Evolutionary conservation across 495 filamentous ascomycete genomes (phyloP).

Genomic region (Cryomyces minteri): DNA sequence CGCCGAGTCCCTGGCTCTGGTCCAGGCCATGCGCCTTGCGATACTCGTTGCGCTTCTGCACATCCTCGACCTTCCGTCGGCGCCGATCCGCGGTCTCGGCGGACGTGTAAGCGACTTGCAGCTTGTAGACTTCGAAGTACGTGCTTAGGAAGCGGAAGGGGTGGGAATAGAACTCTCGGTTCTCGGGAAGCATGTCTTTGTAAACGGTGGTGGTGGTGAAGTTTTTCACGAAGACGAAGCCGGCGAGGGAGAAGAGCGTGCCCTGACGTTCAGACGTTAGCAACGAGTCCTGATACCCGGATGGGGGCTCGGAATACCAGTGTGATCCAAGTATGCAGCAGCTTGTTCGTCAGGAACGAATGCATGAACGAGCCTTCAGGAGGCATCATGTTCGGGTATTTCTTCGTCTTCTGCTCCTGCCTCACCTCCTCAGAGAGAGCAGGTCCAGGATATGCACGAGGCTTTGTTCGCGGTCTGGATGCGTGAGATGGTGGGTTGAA

Average conservation of each 20-base stretch:
- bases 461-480: conserved; percentile 30
- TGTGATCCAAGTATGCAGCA: conserved; percentile 61
- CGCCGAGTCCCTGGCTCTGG: conserved; percentile 26
- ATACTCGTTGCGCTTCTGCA: conserved; percentile 58
- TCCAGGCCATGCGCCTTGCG: conserved; percentile 68
- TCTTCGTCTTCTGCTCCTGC: conserved; percentile 37
- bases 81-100: conserved; percentile 46
- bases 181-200: conserved; percentile 48
- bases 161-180: conserved; percentile 36
- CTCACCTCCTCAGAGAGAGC: conserved; percentile 31
- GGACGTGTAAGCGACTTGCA: conserved; percentile 47
- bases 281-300: neutral
- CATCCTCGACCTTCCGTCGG: conserved; percentile 50
- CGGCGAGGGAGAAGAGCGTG: conserved; percentile 45
- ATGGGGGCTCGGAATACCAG: conserved; percentile 33
- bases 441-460: conserved; percentile 46
- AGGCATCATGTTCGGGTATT: conserved; percentile 72
- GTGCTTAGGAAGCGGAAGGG: conserved; percentile 40
- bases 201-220: conserved; percentile 55
- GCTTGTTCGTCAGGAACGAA: conserved; percentile 53
- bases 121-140: conserved; percentile 44
- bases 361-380: conserved; percentile 53
- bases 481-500: conserved; percentile 79
- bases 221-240: conserved; percentile 47
- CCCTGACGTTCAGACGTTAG: conserved; percentile 26